A percentile compares a stretch with the other conserved stretches of the same genome.
Evolutionary conservation across 163 green algal species (phyloP).

Genomic region (Smithsoniella earleae): DNA sequence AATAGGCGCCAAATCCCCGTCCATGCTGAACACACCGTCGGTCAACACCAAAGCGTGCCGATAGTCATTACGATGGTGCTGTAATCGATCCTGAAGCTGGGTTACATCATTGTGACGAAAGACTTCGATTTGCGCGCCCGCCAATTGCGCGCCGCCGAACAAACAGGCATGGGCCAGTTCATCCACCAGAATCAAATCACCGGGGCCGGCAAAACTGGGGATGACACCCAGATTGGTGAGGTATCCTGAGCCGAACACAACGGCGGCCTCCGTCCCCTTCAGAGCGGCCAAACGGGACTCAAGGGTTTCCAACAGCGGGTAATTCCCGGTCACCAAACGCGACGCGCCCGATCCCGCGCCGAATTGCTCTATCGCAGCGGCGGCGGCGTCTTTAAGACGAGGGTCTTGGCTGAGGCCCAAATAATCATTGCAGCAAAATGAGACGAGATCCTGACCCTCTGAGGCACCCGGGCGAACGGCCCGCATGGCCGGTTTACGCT

Average conservation of each 20-base stretch:
- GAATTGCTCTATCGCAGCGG: background rate
- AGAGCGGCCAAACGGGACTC: background rate
- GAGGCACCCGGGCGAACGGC: no score
- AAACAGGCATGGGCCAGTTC: background rate
- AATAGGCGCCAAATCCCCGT: background rate
- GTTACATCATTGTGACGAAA: background rate
- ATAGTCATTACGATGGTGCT: background rate
- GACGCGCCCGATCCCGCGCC: background rate
- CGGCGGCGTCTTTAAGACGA: background rate
- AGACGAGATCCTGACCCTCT: no score
- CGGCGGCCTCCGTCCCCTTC: background rate
- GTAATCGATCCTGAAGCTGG: background rate
- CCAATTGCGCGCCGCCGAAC: background rate
- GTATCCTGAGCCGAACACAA: background rate
- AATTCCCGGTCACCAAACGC: background rate
- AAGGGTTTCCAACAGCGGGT: background rate
- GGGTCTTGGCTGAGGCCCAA: background rate
- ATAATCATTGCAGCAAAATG: constrained; percentile 8
- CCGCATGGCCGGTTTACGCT: no score
- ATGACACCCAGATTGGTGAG: background rate
- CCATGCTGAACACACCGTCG: constrained; percentile 16
- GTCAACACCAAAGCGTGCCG: background rate
- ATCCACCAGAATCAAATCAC: background rate
- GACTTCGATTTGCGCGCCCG: background rate
- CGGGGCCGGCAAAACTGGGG: background rate